Percentiles rank a stretch among this genome's conserved stretches.
Evolutionary conservation across 2,329 filamentous ascomycete species (phyloP).

Genomic region (Pseudohalonectria lignicola): DNA sequence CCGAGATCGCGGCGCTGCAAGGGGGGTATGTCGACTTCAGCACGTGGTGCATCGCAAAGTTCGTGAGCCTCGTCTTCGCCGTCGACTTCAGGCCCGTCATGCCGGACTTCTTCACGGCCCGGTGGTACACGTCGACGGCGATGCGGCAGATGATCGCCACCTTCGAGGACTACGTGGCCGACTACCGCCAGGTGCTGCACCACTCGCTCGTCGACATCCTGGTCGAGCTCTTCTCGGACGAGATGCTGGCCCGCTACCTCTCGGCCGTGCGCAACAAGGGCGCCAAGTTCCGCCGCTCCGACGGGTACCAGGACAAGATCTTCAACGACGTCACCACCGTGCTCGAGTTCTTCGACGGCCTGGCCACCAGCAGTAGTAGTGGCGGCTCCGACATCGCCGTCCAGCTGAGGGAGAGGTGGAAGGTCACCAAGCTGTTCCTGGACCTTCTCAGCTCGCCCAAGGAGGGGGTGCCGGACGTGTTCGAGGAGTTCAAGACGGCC

Average conservation of each 20-base stretch:
- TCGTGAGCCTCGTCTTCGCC: conserved; percentile 76
- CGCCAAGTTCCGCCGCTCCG: conserved; percentile 74
- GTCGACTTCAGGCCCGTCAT: conserved; percentile 82
- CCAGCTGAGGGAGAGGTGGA: conserved; percentile 83
- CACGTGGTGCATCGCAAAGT: conserved; percentile 83
- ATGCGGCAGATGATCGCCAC: conserved; percentile 93
- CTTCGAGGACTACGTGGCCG: conserved; percentile 86
- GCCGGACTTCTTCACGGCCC: conserved; percentile 78
- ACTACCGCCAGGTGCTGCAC: conserved; percentile 78
- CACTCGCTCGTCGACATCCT: conserved; percentile 83
- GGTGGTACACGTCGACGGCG: conserved; percentile 77
- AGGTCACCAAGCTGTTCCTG: conserved; percentile 77
- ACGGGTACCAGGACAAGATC: conserved; percentile 87
- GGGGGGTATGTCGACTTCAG: conserved; percentile 93
- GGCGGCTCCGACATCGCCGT: conserved; percentile 51
- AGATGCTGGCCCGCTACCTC: conserved; percentile 80
- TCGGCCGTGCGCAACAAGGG: conserved; percentile 77
- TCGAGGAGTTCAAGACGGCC: conserved; percentile 68
- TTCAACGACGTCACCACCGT: conserved; percentile 85
- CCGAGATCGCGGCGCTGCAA: conserved; percentile 63
- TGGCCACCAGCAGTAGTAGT: conserved; percentile 44
- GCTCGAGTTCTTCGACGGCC: conserved; percentile 75
- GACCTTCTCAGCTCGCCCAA: conserved; percentile 69
- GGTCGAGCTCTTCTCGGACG: conserved; percentile 85
- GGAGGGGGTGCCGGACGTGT: conserved; percentile 62